Conservation (phyloP, 1,139 yeast species). For the Kluyveromyces sp. region DNA sequence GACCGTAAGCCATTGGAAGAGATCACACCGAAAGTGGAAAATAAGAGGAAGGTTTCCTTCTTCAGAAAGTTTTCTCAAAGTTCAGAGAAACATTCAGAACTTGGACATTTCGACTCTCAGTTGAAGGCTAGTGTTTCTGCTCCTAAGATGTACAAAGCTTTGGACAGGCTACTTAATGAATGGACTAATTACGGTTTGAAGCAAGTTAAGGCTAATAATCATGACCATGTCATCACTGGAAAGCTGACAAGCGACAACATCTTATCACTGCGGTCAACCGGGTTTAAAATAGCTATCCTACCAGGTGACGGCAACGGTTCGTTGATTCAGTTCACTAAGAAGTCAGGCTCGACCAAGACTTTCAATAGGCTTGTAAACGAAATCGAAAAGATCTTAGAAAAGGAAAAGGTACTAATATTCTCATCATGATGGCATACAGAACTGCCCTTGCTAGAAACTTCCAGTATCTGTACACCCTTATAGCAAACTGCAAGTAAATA, state of each 20-base stretch:
- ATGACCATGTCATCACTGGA: conserved; percentile 46
- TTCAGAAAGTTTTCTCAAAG: conserved; percentile 54
- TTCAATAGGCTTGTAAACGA: conserved; percentile 51
- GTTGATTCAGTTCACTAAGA: conserved; percentile 47
- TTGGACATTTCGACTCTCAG: conserved; percentile 12
- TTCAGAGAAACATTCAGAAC: conserved; percentile 36
- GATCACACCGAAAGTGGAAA: conserved; percentile 13
- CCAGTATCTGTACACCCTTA: too few relatives aligned
- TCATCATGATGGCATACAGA: conserved; percentile 3
- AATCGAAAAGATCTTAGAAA: conserved; percentile 39
- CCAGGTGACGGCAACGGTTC: conserved; percentile 33
- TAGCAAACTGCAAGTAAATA: neutral
- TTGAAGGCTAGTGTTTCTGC: conserved; percentile 31
- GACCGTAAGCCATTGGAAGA: conserved; percentile 15
- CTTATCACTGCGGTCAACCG: conserved; percentile 56
- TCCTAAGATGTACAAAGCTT: conserved; percentile 54
- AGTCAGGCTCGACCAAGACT: conserved; percentile 64
- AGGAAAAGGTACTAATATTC: conserved; percentile 36
- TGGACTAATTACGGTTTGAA: conserved; percentile 70
- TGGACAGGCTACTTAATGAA: conserved; percentile 53
- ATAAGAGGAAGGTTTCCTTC: conserved; percentile 32
- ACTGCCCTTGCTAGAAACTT: too few relatives aligned
- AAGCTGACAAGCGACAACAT: conserved; percentile 55
- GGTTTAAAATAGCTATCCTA: conserved; percentile 51
- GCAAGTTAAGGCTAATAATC: conserved; percentile 44